Base-by-base conservation (phyloP, 169 alveolate species). In the Fabrea salina region DNA sequence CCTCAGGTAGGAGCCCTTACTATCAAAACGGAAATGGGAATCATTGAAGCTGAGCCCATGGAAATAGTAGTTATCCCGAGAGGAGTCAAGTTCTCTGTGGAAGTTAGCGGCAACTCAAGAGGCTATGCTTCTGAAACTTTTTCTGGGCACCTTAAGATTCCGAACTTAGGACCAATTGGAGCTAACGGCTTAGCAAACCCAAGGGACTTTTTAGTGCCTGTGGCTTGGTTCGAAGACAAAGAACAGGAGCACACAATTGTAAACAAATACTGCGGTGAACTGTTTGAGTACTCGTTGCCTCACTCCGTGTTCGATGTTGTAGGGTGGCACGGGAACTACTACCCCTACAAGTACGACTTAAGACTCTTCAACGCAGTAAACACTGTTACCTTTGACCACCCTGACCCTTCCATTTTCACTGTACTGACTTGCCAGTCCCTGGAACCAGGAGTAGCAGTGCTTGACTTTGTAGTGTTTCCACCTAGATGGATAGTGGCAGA, bases 121-220 rank as follows among this genome's bases (percentile, higher is more conserved):
- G 96, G 97, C 11, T 93, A 93, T 53, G 72, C 87, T 25, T 83
- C 90, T 33, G 97, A 93, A 71, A 76, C 84, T 49, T 93, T 78
- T 44, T 89, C 86, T 33, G 92, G 94, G 4, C 93, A 83, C 67
- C 88, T 90, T 59, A 82, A 39, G 30, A 32, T 93, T 37, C 97
- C 97, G 25, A 95, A 91, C 39, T 86, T 93, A 13, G 97, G 97
- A 7, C 97, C 97, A 8, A 93, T 93, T 44, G 97, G 97, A 16
- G 76, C 95, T 19, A 86, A 88, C 49, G 95, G 97, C 3, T 54
- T 86, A 5, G 97, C 97, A 3, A 91, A 93, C 44, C 93, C 95
- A 30, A 78, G 93, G 70, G 94, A 93, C 59, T 93, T 93, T 75
- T 44, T 72, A 47, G 37, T 66, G 32, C 96, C 96, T 27, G 70